Base-by-base conservation (phyloP, 345 rosid genomes). In the Brassica juncea region DNA sequence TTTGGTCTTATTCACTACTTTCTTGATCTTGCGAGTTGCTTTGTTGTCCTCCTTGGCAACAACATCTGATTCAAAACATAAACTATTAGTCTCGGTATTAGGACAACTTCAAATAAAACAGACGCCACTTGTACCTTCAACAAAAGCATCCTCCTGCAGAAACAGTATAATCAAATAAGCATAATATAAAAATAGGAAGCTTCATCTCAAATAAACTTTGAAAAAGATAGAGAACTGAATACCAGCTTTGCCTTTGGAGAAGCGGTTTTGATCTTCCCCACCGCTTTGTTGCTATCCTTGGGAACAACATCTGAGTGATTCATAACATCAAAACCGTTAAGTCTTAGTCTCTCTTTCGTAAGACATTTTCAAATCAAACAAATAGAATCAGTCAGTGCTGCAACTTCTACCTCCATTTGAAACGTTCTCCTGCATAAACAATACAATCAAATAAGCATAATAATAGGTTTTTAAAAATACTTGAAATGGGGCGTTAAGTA, bases 351-450 rank as follows among this genome's bases (percentile, higher is more conserved):
- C 30, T 35, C 47, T 30, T n/a, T 25, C 37, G 1, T 1, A 42
- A 59, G 35, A 76, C 2, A 42, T 28, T 10, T 8, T 59, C 61
- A 59, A 11, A 16, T 23, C 32, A 66, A 23, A 27, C 59, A 47
- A 31, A 44, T 44, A 44, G 1, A 67, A 8, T 68, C 23, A 68
- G 34, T 27, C 25, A 68, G 8, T 68, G 23, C 16, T 44, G 21
- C 28, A 30, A 21, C 30, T 1, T 4, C 47, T 81, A 73, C 82
- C 85, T 77, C 82, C 82, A 28, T 77, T 66, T 52, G 88, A 84
- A 81, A 70, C 68, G 49, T 30, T 55, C 55, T 84, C 89, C 87
- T 83, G 85, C 60, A 67, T 31, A 55, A 61, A 75, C 8, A 72
- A 84, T 42, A 27, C 61, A 82, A 15, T 52, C 31, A 57, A 30